Base-by-base conservation (phyloP, 2,329 filamentous ascomycete species). In the Coleophoma eucalyptorum region DNA sequence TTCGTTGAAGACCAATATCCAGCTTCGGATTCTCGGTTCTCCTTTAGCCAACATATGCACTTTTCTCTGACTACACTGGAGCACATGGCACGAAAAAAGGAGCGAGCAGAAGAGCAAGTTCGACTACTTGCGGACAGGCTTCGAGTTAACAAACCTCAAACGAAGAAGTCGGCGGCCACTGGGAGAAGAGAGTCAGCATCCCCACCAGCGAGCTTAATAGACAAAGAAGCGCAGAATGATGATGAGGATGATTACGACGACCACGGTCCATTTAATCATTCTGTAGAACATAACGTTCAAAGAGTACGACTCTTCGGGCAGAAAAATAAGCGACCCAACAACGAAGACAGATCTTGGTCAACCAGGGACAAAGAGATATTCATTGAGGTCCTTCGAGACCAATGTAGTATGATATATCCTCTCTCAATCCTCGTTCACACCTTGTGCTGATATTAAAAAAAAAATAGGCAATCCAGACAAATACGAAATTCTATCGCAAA, bases 401-500 rank as follows among this genome's bases (percentile, higher is more conserved):
- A 21, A 42, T 21, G 40, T 13, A 21, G 40, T 42, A 42, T 13
- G 10, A 7, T 26, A 7, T 26, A 26, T 26, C 26, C 26, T 26
- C 10, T 26, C 26, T 26, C 10, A 8, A 26, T 26, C 26, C 26
- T 26, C 4, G 26, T 26, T 8, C 26, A 26, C 26, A 6, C n/a
- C n/a, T 26, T 26, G 26, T 26, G 10, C 26, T 26, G 26, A n/a
- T 34, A 6, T 16, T 55, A 55, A 43, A 58, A 37, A 31, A 32
- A 26, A 19, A 20, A 6, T 19, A 60, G 56, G 52, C 5, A 34
- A 48, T 31, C 46, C 31, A 4, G 54, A 58, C 42, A 52, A 56
- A 31, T 63, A 61, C 42, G 41, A 52, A 40, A 49, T 48, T 15
- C 52, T 58, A 4, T 53, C 55, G 8, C 37, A 57, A 20, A 32